Conservation (phyloP, 2,329 filamentous ascomycete genomes). For the Penicillium sp. region DNA sequence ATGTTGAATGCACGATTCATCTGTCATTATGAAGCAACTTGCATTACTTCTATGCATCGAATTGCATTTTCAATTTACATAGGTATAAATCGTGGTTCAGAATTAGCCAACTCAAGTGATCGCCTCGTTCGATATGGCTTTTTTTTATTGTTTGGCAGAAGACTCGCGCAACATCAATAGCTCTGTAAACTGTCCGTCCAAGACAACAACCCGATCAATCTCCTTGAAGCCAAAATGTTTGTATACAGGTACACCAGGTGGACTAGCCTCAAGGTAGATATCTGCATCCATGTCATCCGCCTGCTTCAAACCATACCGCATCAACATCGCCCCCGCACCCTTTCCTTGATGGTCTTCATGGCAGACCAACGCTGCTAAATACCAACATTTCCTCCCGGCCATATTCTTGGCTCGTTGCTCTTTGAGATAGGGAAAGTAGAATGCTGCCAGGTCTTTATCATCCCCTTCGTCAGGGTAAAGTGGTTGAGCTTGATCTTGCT, state of each 20-base stretch:
- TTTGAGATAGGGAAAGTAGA: background rate
- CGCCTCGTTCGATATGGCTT: no score
- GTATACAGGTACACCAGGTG: background rate
- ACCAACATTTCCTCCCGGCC: background rate
- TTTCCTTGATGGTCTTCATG: background rate
- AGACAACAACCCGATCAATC: background rate
- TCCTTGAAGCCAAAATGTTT: background rate
- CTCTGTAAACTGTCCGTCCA: background rate
- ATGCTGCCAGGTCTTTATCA: background rate
- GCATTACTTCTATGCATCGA: no score
- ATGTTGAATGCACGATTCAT: no score
- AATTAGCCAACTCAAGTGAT: no score
- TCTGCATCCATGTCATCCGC: background rate
- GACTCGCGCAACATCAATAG: background rate
- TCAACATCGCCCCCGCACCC: background rate
- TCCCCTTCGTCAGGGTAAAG: background rate
- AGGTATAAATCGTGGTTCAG: no score
- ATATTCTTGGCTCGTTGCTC: background rate
- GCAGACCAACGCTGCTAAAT: background rate
- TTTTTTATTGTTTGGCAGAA: no score
- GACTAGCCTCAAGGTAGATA: background rate
- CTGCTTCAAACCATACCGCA: background rate
- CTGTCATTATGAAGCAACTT: no score
- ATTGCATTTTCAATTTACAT: no score
- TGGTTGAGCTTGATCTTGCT: background rate